Evolutionary conservation across 306 rosid species (phyloP), one percentile per base, ranked within the genome.

Genomic region (Prunus padus): DNA sequence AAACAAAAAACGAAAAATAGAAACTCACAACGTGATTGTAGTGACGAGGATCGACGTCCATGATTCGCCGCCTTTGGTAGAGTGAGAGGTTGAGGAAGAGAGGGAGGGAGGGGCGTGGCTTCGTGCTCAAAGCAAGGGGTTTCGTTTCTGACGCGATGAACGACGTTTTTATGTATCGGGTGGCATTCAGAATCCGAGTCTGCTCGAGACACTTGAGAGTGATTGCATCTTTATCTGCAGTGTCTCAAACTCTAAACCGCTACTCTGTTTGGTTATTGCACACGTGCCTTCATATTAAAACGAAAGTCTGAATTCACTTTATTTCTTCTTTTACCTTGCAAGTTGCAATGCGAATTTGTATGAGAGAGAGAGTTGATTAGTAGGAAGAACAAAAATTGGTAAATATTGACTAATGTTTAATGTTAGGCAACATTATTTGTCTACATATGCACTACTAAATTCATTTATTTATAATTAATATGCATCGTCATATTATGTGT

Each of bases 21-120:
- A 79, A 67, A 87, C 88, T 65, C 65, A 93, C 98, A 37, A 82
- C 56, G 83, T 81, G 86, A 70, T 93, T 89, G 89, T 85, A 90
- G 84, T 81, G 88, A 64, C 88, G 91, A 71, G 95, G 95, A 85
- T 93, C 93, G 72, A 89, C 86, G 87, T 89, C 98, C 98, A 93
- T 93, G 84, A 59, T 74, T 31, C 12, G 8, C 51, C 71, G 75
- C 37, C 55, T 49, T 12, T 6, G 8, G 70, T 7, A 56, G 42
- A 20, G 22, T 23, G 10, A 7, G 31, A 71, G 52, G 69, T 23
- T 13, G 45, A n/a, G 25, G 16, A 18, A 20, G 40, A 57, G 26
- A 80, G 63, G 10, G 3, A 40, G 47, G 47, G 3, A 42, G 23
- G 22, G 23, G 28, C 8, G 45, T 11, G 52, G 10, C 15, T 46